Percentiles rank a stretch among this genome's conserved stretches.
These are phyloP conservation scores for Podosphaera aphanis DNA, from an alignment of 2,329 filamentous ascomycete genomes.

Conservation along the genomic window DNA sequence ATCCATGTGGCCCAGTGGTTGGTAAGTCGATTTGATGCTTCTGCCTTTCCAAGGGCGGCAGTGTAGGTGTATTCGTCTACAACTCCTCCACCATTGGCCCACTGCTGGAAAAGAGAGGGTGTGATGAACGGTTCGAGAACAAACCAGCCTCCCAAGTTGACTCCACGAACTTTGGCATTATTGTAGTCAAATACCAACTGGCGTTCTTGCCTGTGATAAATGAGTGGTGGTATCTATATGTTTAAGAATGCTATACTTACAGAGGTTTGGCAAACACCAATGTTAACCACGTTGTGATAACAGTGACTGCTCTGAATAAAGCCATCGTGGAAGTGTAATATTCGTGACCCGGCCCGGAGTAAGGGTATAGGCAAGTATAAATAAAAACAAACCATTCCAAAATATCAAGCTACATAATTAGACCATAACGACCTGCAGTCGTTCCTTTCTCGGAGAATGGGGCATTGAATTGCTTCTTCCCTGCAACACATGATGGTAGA, in stretches of 20 bases:
- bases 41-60: conserved; percentile 23
- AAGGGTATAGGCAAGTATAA: neutral
- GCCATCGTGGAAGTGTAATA: neutral
- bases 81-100: conserved; percentile 13
- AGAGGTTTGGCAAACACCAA: conserved; percentile 6
- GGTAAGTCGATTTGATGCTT: conserved; percentile 22
- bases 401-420: neutral
- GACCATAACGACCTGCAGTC: neutral
- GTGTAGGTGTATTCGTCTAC: conserved; percentile 16
- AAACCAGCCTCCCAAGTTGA: conserved; percentile 34
- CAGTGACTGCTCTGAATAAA: conserved; percentile 1
- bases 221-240: conserved; percentile 4
- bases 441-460: neutral
- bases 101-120: conserved; percentile 26
- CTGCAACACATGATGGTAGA: neutral
- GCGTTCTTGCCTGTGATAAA: conserved; percentile 6
- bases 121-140: conserved; percentile 26
- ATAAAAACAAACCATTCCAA: neutral
- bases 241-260: conserved; percentile 5
- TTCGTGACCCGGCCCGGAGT: too few species aligned
- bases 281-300: conserved; percentile 5
- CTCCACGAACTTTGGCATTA: conserved; percentile 32
- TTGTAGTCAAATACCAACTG: conserved; percentile 27
- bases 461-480: neutral
- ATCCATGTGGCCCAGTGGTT: conserved; percentile 35